A percentile compares a stretch with the other conserved stretches of the same genome.
Evolutionary conservation across 495 filamentous ascomycete genomes (phyloP).

Genomic region (Penicillium cataractarum): DNA sequence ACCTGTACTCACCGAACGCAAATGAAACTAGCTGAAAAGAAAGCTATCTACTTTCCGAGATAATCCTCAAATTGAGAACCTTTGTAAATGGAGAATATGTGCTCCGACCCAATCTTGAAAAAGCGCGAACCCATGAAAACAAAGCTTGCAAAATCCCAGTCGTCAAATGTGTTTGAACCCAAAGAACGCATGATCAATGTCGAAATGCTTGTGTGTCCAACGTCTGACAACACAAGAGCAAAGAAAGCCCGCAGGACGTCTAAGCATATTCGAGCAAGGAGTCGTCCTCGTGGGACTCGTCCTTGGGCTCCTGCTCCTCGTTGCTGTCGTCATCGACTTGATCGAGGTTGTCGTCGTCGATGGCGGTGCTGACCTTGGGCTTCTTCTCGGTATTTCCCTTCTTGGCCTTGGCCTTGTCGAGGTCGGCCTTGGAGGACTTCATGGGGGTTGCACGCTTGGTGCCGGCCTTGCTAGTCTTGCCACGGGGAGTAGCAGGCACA

Average conservation of each 20-base stretch:
- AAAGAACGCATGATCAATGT: background rate
- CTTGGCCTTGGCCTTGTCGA: background rate
- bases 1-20: background rate
- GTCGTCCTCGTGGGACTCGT: background rate
- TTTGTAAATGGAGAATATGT: background rate
- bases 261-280: background rate
- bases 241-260: background rate
- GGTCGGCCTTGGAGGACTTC: background rate
- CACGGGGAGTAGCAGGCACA: background rate
- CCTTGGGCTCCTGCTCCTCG: background rate
- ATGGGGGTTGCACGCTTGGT: background rate
- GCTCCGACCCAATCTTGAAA: background rate
- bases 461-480: background rate
- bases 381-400: background rate
- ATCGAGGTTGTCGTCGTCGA: background rate
- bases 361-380: background rate
- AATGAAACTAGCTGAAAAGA: background rate
- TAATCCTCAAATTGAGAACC: background rate
- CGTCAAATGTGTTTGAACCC: background rate
- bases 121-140: background rate
- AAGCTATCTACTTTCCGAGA: background rate
- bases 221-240: background rate
- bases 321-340: background rate
- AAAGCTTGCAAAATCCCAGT: background rate
- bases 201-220: background rate